Conservation (phyloP, 2,329 filamentous ascomycete species). For the Aureobasidium namibiae region DNA sequence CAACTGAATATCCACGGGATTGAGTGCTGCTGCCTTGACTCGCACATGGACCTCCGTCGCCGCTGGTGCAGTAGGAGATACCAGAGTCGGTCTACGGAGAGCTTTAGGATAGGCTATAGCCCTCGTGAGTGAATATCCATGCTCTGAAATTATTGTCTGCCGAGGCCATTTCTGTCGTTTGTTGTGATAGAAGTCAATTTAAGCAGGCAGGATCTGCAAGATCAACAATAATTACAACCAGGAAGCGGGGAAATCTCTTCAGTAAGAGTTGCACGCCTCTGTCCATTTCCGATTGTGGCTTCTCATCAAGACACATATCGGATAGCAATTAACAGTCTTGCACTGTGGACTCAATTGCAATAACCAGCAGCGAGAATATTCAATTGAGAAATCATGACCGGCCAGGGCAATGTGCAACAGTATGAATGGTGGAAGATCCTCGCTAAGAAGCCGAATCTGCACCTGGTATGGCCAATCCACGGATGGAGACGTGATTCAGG, state of each 20-base stretch:
- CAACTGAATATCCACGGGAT: conserved; percentile 30
- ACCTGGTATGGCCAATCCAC: background rate
- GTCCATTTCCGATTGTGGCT: background rate
- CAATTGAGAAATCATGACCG: background rate
- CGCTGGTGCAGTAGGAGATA: conserved; percentile 18
- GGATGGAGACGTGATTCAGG: background rate
- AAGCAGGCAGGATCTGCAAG: background rate
- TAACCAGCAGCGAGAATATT: background rate
- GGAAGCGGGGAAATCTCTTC: background rate
- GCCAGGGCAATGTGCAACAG: too few species aligned
- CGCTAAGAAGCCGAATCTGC: too few species aligned
- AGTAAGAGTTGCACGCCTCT: background rate
- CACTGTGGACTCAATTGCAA: background rate
- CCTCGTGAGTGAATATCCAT: conserved; percentile 26
- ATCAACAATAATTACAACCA: background rate
- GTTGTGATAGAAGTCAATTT: background rate
- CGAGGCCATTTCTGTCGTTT: background rate
- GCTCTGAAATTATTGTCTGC: conserved; percentile 17
- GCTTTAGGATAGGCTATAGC: conserved; percentile 24
- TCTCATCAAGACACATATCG: background rate
- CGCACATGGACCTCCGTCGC: conserved; percentile 22
- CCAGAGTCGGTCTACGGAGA: conserved; percentile 21
- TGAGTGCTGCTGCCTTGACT: conserved; percentile 27
- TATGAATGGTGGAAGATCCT: background rate
- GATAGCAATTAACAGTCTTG: too few species aligned